A percentile compares a stretch with the other conserved stretches of the same genome.
These are phyloP conservation scores for Lepiota brunneoincarnata DNA, from an alignment of 768 basidiomycete genomes.

Conservation along the genomic window DNA sequence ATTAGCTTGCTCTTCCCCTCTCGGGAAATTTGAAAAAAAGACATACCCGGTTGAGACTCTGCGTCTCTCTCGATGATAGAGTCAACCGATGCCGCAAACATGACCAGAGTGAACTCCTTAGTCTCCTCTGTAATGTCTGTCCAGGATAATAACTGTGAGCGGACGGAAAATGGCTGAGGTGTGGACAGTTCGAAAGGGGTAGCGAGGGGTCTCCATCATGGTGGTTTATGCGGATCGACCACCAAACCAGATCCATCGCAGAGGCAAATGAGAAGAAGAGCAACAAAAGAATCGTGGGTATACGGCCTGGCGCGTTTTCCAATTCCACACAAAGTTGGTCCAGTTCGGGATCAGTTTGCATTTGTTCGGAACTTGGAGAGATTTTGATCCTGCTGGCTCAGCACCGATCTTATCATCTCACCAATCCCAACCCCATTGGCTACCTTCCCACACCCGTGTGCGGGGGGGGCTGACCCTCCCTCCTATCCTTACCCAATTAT, in stretches of 20 bases:
- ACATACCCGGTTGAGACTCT: constrained; percentile 85
- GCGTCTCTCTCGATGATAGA: constrained; percentile 92
- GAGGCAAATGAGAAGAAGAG: not conserved
- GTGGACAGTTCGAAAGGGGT: constrained; percentile 74
- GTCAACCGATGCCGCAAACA: constrained; percentile 87
- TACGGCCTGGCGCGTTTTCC: constrained; percentile 54
- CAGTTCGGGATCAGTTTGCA: constrained; percentile 99
- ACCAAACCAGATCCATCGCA: constrained; percentile 76
- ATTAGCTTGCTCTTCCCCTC: not conserved
- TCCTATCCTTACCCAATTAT: constrained; percentile 51
- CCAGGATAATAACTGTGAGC: constrained; percentile 62
- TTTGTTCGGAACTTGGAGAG: constrained; percentile 86
- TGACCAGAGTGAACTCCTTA: constrained; percentile 79
- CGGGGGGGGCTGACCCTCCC: constrained; percentile 87
- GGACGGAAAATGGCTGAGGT: constrained; percentile 78
- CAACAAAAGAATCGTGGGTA: not conserved
- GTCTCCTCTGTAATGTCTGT: constrained; percentile 74
- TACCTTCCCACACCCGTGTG: constrained; percentile 83
- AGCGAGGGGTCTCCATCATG: constrained; percentile 82
- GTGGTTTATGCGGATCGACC: constrained; percentile 81
- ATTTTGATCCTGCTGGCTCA: constrained; percentile 66
- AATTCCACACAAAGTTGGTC: constrained; percentile 95
- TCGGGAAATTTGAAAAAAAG: not conserved
- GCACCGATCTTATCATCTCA: constrained; percentile 46
- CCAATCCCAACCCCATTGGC: constrained; percentile 78